phyloP scores from a whole-genome alignment of 768 basidiomycete genomes.

The Agaricus subrufescens region DNA sequence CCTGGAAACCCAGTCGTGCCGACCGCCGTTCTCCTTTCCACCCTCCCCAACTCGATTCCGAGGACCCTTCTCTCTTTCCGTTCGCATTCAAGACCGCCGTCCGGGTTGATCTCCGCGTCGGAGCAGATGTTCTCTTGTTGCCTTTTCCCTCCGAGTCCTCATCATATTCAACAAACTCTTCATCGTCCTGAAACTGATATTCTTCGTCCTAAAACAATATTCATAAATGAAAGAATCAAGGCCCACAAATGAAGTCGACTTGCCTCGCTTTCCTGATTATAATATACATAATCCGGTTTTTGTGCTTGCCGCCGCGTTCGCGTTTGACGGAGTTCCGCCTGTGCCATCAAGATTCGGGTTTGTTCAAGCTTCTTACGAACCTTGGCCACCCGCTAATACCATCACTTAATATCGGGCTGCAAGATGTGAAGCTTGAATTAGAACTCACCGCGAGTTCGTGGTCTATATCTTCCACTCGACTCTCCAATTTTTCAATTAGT shows the following conservation, averaged over 20 bases:
- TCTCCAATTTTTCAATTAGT: constrained; percentile 60
- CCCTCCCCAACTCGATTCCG: constrained; percentile 41
- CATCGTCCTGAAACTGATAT: constrained; percentile 63
- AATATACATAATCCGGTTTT: constrained; percentile 80
- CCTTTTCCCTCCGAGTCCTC: constrained; percentile 48
- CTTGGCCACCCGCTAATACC: constrained; percentile 63
- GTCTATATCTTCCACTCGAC: constrained; percentile 61
- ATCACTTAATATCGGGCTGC: background rate
- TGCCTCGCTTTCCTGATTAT: constrained; percentile 65
- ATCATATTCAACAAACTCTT: constrained; percentile 49
- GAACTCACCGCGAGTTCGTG: constrained; percentile 65
- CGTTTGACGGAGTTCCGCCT: constrained; percentile 75
- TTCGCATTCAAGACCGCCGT: constrained; percentile 43
- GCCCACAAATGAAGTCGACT: constrained; percentile 23
- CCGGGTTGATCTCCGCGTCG: constrained; percentile 53
- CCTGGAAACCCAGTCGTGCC: constrained; percentile 58
- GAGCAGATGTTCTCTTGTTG: constrained; percentile 30
- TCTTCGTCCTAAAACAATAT: constrained; percentile 42
- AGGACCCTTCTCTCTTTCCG: constrained; percentile 47
- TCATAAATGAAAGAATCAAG: constrained; percentile 6
- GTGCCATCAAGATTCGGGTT: constrained; percentile 56
- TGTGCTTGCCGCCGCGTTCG: constrained; percentile 70
- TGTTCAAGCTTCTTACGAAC: constrained; percentile 69
- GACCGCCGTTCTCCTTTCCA: constrained; percentile 81
- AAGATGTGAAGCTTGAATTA: too few species aligned